Percentiles rank a stretch among this genome's conserved stretches.
These are phyloP conservation scores for Podila verticillata DNA, from an alignment of 192 early-diverging fungal species.

Conservation along the genomic window DNA sequence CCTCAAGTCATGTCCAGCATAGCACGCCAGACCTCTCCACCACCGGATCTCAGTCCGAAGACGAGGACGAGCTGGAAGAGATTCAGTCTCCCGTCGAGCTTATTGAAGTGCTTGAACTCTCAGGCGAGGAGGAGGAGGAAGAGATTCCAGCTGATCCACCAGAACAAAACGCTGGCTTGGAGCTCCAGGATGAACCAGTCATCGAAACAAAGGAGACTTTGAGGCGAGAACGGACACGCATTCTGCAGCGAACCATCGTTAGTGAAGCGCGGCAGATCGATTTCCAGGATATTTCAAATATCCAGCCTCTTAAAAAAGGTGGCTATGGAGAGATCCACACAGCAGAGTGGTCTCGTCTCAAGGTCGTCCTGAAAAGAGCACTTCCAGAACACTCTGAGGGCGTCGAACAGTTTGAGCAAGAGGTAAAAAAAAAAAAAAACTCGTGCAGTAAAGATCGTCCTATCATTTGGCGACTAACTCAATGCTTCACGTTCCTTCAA, in stretches of 20 bases:
- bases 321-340: constrained; percentile 49
- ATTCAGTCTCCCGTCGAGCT: constrained; percentile 12
- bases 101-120: constrained; percentile 12
- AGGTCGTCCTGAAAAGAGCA: constrained; percentile 35
- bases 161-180: background rate
- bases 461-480: no score
- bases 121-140: background rate
- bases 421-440: constrained; percentile 14
- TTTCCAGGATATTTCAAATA: constrained; percentile 34
- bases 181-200: background rate
- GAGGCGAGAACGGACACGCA: constrained; percentile 37
- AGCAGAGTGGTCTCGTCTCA: constrained; percentile 42
- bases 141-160: background rate
- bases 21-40: constrained; percentile 32
- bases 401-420: constrained; percentile 41
- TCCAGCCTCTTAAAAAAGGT: constrained; percentile 33
- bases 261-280: constrained; percentile 25
- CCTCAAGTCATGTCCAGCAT: constrained; percentile 15
- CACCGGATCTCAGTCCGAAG: constrained; percentile 25
- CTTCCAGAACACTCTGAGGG: constrained; percentile 21
- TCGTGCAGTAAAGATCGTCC: background rate
- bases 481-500: background rate
- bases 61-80: constrained; percentile 25
- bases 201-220: constrained; percentile 40
- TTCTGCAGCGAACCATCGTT: constrained; percentile 30